Percentiles rank a stretch among this genome's conserved stretches.
These are phyloP conservation scores for Amaranthus hypochondriacus DNA, from an alignment of 148 eudicot genomes.

Conservation along the genomic window DNA sequence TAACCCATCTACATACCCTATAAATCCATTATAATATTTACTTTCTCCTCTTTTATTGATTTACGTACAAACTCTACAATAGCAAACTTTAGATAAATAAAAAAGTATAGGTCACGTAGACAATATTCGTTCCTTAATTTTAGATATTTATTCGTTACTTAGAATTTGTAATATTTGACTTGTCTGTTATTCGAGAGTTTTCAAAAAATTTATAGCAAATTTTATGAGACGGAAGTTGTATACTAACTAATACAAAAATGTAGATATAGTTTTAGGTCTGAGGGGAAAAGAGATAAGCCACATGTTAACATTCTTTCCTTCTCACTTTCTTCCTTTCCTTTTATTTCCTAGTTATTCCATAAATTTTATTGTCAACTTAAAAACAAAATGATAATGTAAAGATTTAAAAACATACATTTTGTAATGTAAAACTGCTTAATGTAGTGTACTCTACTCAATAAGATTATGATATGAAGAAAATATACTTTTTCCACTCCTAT, in stretches of 20 bases:
- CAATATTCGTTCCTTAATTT: too few relatives aligned
- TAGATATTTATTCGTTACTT: too few relatives aligned
- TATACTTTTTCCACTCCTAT: too few relatives aligned
- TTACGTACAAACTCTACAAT: too few relatives aligned
- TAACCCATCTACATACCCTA: too few relatives aligned
- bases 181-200: background rate
- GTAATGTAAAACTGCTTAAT: background rate
- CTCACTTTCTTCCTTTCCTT: constrained; percentile 15
- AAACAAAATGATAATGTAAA: background rate
- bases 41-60: too few relatives aligned
- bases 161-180: too few relatives aligned
- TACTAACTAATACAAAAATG: constrained; percentile 13
- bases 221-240: constrained; percentile 25
- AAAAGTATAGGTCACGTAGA: too few relatives aligned
- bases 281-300: constrained; percentile 29
- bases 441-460: too few relatives aligned
- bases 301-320: constrained; percentile 29
- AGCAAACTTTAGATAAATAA: too few relatives aligned
- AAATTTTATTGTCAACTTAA: background rate
- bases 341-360: background rate
- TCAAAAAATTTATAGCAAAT: background rate
- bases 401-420: background rate
- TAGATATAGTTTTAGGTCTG: constrained; percentile 26
- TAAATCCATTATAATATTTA: too few relatives aligned
- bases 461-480: too few relatives aligned